Percentiles rank a stretch among this genome's conserved stretches.
Evolutionary conservation across 1,284 basidiomycete species (phyloP).

Genomic region (Tausonia pullulans): DNA sequence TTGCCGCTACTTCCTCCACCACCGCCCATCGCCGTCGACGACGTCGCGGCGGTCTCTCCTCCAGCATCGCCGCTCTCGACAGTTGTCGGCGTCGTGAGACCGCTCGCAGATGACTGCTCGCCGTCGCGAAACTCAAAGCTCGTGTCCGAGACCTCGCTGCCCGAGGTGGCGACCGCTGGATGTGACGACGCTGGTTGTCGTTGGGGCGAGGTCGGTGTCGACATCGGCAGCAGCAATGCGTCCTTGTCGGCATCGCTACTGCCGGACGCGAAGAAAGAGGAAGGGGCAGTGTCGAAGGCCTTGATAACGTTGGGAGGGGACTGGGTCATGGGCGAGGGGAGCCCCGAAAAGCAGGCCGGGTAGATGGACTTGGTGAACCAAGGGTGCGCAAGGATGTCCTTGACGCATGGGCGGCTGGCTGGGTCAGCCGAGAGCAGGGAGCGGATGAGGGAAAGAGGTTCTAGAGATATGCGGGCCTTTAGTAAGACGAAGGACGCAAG

Average conservation of each 20-base stretch:
- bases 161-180: too few relatives aligned
- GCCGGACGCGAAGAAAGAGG: background rate
- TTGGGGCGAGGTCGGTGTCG: background rate
- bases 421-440: constrained; percentile 73
- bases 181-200: too few relatives aligned
- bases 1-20: background rate
- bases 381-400: constrained; percentile 72
- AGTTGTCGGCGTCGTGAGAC: constrained; percentile 31
- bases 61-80: constrained; percentile 27
- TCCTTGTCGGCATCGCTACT: background rate
- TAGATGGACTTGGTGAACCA: constrained; percentile 64
- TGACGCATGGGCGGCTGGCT: constrained; percentile 60
- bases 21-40: background rate
- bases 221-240: background rate
- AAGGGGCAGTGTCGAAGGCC: background rate
- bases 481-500: too few relatives aligned
- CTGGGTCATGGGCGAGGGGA: constrained; percentile 21
- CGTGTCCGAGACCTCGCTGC: constrained; percentile 24
- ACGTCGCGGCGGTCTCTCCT: background rate
- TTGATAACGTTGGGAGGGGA: background rate
- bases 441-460: constrained; percentile 66
- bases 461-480: constrained; percentile 36
- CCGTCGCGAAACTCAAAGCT: constrained; percentile 27
- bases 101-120: constrained; percentile 20
- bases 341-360: constrained; percentile 27